phyloP scores from a whole-genome alignment of 2,329 filamentous ascomycete genomes.

The Didymella lethalis region DNA sequence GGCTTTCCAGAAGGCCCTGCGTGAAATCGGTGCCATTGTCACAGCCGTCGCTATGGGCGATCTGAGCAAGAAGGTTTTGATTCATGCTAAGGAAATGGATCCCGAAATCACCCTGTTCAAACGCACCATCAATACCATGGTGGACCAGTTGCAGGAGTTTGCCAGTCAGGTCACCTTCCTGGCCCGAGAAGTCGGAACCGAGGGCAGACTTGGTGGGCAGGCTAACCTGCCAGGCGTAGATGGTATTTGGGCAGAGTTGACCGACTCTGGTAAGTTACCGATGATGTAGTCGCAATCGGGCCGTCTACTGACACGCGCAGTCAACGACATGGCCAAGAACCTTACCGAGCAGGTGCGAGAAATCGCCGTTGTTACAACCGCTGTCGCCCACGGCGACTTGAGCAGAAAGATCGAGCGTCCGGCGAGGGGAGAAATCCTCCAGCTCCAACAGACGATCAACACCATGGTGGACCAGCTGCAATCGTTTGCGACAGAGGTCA shows the following conservation, averaged over 20 bases:
- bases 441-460: constrained; percentile 88
- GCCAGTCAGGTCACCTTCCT: constrained; percentile 95
- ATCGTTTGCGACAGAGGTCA: constrained; percentile 70
- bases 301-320: constrained; percentile 54
- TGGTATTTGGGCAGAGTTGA: constrained; percentile 97
- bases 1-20: constrained; percentile 95
- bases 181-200: constrained; percentile 93
- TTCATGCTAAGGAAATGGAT: constrained; percentile 96
- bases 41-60: constrained; percentile 95
- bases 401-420: constrained; percentile 96
- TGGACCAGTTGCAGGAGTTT: constrained; percentile 96
- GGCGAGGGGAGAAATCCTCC: constrained; percentile 90
- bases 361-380: constrained; percentile 95
- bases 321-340: constrained; percentile 99
- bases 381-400: constrained; percentile 91
- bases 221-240: constrained; percentile 93
- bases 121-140: constrained; percentile 98
- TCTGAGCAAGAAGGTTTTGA: constrained; percentile 94
- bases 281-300: constrained; percentile 27
- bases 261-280: constrained; percentile 60
- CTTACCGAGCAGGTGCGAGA: constrained; percentile 96
- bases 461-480: constrained; percentile 73
- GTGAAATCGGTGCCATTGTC: constrained; percentile 96
- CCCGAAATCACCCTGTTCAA: constrained; percentile 98
- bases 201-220: constrained; percentile 92